Conservation (phyloP, 192 early-diverging fungal species). For the Umbelopsis vinacea region DNA sequence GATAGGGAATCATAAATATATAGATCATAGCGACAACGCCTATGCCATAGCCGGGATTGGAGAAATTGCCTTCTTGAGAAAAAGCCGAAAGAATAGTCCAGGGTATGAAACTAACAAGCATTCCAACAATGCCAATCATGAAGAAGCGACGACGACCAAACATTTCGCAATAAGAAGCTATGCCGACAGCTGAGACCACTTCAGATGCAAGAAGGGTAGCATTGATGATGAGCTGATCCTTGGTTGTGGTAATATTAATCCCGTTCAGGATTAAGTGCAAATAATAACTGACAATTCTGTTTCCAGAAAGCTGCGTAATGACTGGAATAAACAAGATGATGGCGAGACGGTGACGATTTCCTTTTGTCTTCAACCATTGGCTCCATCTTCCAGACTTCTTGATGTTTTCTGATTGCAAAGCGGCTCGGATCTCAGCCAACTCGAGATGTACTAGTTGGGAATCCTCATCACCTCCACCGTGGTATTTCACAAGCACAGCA, state of each 20-base stretch:
- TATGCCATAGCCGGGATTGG: neutral
- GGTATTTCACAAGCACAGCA: neutral
- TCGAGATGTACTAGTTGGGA: neutral
- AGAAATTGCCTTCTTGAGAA: neutral
- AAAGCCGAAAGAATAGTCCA: slow-evolving; percentile 27
- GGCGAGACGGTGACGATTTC: slow-evolving; percentile 25
- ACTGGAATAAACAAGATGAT: slow-evolving; percentile 25
- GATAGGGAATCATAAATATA: slow-evolving; percentile 9
- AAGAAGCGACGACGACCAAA: slow-evolving; percentile 24
- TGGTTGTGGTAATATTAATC: slow-evolving; percentile 20
- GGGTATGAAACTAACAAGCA: slow-evolving; percentile 13
- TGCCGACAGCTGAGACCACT: slow-evolving; percentile 1
- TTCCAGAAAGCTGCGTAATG: slow-evolving; percentile 29
- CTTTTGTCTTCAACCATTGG: slow-evolving; percentile 20
- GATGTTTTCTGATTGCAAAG: slow-evolving; percentile 2
- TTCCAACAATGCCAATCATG: slow-evolving; percentile 12
- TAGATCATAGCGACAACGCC: slow-evolving; percentile 29
- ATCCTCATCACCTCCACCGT: slow-evolving; percentile 11
- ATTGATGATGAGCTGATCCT: slow-evolving; percentile 27
- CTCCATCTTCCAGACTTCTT: slow-evolving; percentile 7
- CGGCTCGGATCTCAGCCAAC: slow-evolving; percentile 13
- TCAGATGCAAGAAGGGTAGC: neutral
- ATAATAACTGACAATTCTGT: slow-evolving; percentile 19
- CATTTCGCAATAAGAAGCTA: slow-evolving; percentile 3
- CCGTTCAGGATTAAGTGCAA: slow-evolving; percentile 10